Evolutionary conservation across 306 rosid species (phyloP).

Genomic region (Arachis stenosperma): DNA sequence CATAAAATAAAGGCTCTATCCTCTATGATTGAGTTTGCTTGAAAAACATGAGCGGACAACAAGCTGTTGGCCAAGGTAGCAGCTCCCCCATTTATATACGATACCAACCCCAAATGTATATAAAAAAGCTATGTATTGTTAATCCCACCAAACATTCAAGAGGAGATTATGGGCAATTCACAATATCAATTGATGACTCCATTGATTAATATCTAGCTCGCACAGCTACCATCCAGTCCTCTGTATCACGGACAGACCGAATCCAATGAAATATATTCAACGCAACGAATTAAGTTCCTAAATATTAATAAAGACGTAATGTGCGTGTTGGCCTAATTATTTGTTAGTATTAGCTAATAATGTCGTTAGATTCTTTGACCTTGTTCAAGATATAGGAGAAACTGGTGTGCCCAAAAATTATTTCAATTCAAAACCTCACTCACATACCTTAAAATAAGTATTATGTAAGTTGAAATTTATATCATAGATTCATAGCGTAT

Average conservation of each 20-base stretch:
- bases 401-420: too few species aligned
- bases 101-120: neutral
- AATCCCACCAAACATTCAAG: constrained; percentile 36
- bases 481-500: too few species aligned
- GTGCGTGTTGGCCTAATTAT: neutral
- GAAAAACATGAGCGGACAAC: constrained; percentile 25
- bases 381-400: constrained; percentile 14
- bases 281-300: neutral
- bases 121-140: constrained; percentile 5
- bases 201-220: neutral
- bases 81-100: constrained; percentile 10
- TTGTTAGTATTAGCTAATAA: constrained; percentile 13
- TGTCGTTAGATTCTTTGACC: constrained; percentile 37
- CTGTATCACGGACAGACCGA: constrained; percentile 34
- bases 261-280: constrained; percentile 38
- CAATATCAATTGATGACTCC: neutral
- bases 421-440: too few species aligned
- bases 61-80: constrained; percentile 1
- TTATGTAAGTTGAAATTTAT: too few species aligned
- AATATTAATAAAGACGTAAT: neutral
- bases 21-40: constrained; percentile 8
- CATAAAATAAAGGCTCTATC: neutral
- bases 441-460: too few species aligned
- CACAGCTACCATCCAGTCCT: constrained; percentile 33
- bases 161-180: constrained; percentile 13